phyloP scores from a whole-genome alignment of 495 filamentous ascomycete genomes.

The Trypethelium eluteriae region DNA sequence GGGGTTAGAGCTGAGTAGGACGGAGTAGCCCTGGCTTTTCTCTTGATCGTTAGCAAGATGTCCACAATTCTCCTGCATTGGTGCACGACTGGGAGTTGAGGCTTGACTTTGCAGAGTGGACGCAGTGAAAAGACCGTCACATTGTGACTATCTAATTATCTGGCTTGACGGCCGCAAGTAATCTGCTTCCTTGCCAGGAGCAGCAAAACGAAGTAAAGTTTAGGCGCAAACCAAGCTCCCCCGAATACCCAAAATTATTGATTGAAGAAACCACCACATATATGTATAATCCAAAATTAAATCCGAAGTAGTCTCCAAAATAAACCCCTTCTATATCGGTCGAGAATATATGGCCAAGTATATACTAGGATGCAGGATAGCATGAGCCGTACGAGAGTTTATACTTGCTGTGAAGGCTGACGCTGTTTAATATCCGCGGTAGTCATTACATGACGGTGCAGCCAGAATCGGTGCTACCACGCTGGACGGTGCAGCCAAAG shows the following conservation, averaged over 20 bases:
- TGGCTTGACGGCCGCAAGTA: not conserved
- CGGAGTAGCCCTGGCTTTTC: not conserved
- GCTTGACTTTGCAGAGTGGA: not conserved
- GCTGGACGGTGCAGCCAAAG: not conserved
- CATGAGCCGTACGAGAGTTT: too few species aligned
- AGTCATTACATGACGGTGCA: slow-evolving; percentile 6
- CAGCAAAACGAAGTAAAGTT: not conserved
- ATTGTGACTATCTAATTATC: not conserved
- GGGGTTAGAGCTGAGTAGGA: too few species aligned
- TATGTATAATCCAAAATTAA: not conserved
- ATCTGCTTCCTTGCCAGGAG: not conserved
- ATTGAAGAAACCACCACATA: not conserved
- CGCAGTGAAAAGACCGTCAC: slow-evolving; percentile 6
- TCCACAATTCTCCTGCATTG: slow-evolving; percentile 23
- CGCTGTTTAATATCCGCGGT: too few species aligned
- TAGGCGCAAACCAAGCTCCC: not conserved
- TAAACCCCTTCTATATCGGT: not conserved
- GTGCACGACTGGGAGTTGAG: slow-evolving; percentile 17
- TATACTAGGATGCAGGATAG: too few species aligned
- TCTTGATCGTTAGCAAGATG: slow-evolving; percentile 12
- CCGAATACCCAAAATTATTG: not conserved
- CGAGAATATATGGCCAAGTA: not conserved
- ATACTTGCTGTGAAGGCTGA: not conserved
- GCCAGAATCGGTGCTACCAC: not conserved
- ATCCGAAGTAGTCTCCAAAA: not conserved